Evolutionary conservation across 225 moss, liverwort and hornwort species (phyloP).

Genomic region (Pseudisothecium myosuroides): DNA sequence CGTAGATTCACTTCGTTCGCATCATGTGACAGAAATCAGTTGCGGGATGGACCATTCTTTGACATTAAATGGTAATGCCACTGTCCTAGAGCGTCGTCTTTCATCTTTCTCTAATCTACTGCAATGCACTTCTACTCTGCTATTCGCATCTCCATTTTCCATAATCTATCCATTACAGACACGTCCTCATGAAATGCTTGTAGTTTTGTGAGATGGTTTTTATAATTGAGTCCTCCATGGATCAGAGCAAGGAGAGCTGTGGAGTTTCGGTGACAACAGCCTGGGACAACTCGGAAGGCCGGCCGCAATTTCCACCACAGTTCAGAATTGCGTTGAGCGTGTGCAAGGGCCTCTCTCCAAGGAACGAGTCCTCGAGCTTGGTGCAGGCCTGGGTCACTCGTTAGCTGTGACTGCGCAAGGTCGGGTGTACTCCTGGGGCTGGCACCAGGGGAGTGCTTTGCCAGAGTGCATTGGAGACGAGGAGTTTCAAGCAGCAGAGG

Average conservation of each 20-base stretch:
- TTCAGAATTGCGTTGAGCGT: neutral
- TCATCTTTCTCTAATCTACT: neutral
- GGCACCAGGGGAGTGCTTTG: constrained; percentile 27
- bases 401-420: constrained; percentile 41
- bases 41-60: constrained; percentile 93
- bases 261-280: constrained; percentile 82
- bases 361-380: constrained; percentile 11
- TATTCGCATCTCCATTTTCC: neutral
- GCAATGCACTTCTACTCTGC: neutral
- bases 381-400: constrained; percentile 76
- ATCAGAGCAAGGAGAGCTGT: constrained; percentile 52
- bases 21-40: constrained; percentile 31
- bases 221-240: neutral
- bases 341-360: constrained; percentile 12
- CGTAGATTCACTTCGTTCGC: constrained; percentile 33
- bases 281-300: constrained; percentile 66
- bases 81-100: neutral
- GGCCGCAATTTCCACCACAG: neutral
- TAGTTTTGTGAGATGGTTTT: neutral
- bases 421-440: constrained; percentile 75
- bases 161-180: neutral
- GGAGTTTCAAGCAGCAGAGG: constrained; percentile 6
- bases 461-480: constrained; percentile 33
- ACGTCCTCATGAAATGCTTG: neutral
- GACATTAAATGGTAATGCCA: constrained; percentile 41